These are phyloP conservation scores for Thymus mandschuricus DNA, from an alignment of 257 asterid genomes.

Conservation along the genomic window DNA sequence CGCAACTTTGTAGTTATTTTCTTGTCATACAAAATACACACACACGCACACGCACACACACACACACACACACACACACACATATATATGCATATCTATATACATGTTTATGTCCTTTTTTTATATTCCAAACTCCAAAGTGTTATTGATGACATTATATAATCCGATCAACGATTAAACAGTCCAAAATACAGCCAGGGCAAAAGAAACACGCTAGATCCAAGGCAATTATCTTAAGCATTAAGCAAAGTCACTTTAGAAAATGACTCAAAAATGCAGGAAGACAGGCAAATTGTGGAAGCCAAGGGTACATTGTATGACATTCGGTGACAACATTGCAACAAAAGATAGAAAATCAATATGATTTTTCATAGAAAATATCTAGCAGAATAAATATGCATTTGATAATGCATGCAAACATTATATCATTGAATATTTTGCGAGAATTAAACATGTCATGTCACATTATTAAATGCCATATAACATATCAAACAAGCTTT, in stretches of 20 bases:
- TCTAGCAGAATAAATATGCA: not conserved
- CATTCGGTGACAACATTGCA: not conserved
- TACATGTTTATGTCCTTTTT: no score
- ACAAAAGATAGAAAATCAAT: conserved; percentile 13
- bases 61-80: no score
- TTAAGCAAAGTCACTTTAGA: not conserved
- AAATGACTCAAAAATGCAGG: not conserved
- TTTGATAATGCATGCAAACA: conserved; percentile 1
- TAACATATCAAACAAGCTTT: conserved; percentile 17
- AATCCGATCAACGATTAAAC: not conserved
- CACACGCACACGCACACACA: not conserved
- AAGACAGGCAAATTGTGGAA: not conserved
- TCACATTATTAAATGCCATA: no score
- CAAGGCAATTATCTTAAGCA: not conserved
- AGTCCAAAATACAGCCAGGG: not conserved
- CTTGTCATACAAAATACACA: not conserved
- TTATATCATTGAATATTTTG: not conserved
- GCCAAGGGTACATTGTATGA: not conserved
- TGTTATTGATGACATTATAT: no score
- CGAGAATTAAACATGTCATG: no score
- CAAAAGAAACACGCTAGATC: not conserved
- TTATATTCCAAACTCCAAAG: no score
- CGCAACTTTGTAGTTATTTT: not conserved
- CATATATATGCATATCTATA: no score
- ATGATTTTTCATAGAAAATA: conserved; percentile 1